These are phyloP conservation scores for Penicillium coffeae DNA, from an alignment of 495 filamentous ascomycete species.

Conservation along the genomic window DNA sequence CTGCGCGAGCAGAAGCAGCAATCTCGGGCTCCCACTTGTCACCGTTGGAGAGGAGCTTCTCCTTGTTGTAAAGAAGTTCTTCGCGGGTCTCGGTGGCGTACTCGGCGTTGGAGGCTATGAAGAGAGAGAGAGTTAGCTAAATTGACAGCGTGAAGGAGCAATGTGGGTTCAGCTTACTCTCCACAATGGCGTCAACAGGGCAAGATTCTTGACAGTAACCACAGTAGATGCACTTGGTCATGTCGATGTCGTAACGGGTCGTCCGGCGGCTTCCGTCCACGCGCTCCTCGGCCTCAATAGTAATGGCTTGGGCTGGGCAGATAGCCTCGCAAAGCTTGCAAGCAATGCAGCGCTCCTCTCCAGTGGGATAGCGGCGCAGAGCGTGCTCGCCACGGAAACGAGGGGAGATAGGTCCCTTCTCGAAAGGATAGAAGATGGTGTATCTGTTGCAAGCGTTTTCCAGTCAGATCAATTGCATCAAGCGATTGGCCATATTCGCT, in stretches of 20 bases:
- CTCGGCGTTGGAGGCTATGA: conserved; percentile 80
- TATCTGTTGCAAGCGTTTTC: conserved; percentile 53
- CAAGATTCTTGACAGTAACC: conserved; percentile 99
- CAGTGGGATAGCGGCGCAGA: conserved; percentile 88
- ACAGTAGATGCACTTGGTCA: conserved; percentile 99
- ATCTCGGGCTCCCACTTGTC: conserved; percentile 99
- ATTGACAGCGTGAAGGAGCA: neutral
- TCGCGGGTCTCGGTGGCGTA: conserved; percentile 97
- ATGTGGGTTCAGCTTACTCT: conserved; percentile 49
- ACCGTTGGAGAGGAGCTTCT: conserved; percentile 83
- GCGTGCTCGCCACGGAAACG: conserved; percentile 98
- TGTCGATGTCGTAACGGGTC: conserved; percentile 98
- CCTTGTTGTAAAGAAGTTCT: conserved; percentile 98
- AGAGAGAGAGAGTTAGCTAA: neutral
- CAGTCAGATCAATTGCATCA: neutral
- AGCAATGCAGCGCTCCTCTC: conserved; percentile 97
- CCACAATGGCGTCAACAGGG: conserved; percentile 96
- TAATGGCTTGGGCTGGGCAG: conserved; percentile 95
- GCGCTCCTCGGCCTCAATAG: conserved; percentile 97
- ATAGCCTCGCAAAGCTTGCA: conserved; percentile 99
- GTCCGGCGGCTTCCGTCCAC: conserved; percentile 91
- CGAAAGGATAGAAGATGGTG: conserved; percentile 98
- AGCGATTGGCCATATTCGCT: neutral
- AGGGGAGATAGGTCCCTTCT: conserved; percentile 97
- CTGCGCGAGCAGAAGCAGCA: conserved; percentile 83